Evolutionary conservation across 129 eudicot genomes (phyloP).

Genomic region (Calendula officinalis): DNA sequence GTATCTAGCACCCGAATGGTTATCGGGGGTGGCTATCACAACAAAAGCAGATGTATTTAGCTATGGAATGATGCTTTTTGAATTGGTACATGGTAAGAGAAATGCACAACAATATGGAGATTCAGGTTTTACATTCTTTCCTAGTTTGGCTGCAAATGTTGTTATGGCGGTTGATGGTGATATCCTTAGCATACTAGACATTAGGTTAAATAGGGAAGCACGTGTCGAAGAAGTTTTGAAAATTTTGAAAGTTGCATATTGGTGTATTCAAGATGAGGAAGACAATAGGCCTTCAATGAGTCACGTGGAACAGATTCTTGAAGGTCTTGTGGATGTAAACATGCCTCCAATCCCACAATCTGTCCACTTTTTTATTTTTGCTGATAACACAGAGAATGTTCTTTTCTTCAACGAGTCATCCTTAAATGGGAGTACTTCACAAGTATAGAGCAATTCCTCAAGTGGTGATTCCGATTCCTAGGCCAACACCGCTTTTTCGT

Average conservation of each 20-base stretch:
- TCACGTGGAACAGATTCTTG: constrained; percentile 64
- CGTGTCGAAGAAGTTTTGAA: constrained; percentile 47
- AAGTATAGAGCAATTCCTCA: constrained; percentile 12
- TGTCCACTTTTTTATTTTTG: constrained; percentile 29
- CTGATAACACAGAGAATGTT: constrained; percentile 23
- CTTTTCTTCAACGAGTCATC: constrained; percentile 43
- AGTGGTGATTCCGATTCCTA: constrained; percentile 23
- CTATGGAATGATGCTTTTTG: constrained; percentile 80
- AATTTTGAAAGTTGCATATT: constrained; percentile 61
- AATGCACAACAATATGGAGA: constrained; percentile 37
- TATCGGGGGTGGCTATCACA: constrained; percentile 64
- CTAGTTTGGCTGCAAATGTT: constrained; percentile 46
- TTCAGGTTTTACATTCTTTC: constrained; percentile 40
- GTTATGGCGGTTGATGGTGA: constrained; percentile 44
- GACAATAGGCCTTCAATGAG: constrained; percentile 62
- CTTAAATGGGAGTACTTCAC: constrained; percentile 28
- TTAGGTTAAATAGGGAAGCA: constrained; percentile 44
- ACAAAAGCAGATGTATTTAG: constrained; percentile 76
- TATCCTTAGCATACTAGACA: constrained; percentile 54
- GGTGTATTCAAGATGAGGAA: constrained; percentile 78
- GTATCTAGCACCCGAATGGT: constrained; percentile 76
- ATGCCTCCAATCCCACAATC: constrained; percentile 58
- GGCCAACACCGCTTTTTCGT: constrained; percentile 17
- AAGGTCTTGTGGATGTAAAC: constrained; percentile 57
- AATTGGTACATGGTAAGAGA: constrained; percentile 55